Base-by-base conservation (phyloP, 1,284 basidiomycete species). In the Anthracocystis setariae region DNA sequence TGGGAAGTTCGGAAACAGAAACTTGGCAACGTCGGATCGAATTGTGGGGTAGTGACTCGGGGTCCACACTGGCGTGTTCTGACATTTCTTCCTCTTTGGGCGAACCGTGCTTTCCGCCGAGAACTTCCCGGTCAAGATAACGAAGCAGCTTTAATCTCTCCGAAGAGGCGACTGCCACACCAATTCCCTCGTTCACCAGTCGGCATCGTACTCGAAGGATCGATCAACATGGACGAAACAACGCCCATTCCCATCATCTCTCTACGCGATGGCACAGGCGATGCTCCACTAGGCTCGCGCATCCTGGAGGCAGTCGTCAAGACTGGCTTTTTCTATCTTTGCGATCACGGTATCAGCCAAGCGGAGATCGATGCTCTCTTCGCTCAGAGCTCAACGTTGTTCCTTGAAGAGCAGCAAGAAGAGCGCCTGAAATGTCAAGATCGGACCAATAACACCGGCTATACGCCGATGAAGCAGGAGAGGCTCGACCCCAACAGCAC, bases 241-340 rank as follows among this genome's bases (percentile, higher is more conserved):
- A 57, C 61, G 18, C 68, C 74, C 0, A 64, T 76, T n/a, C 68
- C 74, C 4, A 72, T 60, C 46, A 54, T 76, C 29, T 71, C 64
- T 5, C 57, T 73, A 15, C 21, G 23, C 13, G 39, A 33, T 13
- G 46, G 44, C 10, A 21, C 5, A 1, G 29, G 9, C 17, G 3
- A 10, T 4, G 13, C 57, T 18, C 44, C 43, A 18, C 46, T 77
- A 5, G 68, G 68, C 3, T 23, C 57, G 18, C 46, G 35, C 8
- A 59, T 77, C 39, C 20, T 67, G n/a, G 59, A 73, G 1, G 73
- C 74, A 1, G 62, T 66, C 5, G 58, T 69, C 12, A 40, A 51
- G 29, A 65, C 66, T 0, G 76, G 77, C 21, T 79, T 79, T 49
- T 79, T 79, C 68, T 79, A 79, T 48, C 70, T 79, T 25, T 33